Base-by-base conservation (phyloP, 345 rosid genomes). In the Pelargonium nanum region DNA sequence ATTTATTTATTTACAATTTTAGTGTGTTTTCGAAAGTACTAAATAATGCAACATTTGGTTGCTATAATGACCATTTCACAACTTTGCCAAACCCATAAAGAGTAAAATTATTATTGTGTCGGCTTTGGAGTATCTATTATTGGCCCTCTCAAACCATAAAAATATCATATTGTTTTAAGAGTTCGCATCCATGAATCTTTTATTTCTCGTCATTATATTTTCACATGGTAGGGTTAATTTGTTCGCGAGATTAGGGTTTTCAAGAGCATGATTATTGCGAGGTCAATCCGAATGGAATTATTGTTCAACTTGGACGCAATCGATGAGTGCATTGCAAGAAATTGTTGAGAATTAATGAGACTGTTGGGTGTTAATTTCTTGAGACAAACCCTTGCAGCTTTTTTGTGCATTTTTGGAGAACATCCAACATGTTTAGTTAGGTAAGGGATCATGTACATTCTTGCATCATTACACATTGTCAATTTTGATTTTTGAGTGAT, bases 21-120 rank as follows among this genome's bases (percentile, higher is more conserved):
- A 40, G 56, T 26, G 17, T 54, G 44, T 56, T 24, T 62, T 62
- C 66, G 66, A 77, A 74, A 65, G 77, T 82, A 68, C 78, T 77
- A 70, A 77, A 74, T 76, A 56, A 70, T 75, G 75, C 64, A 60
- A 69, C 66, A 55, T 78, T 70, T 62, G 77, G 74, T 56, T 58
- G 78, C 20, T 55, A 72, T 74, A 52, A 69, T 74, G 56, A 63
- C 1, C 6, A 72, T 55, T 52, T 32, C 64, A 61, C 76, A 58
- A 63, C 78, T 73, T 70, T 68, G 61, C 61, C 66, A 50, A 61
- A 67, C 68, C 72, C 60, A 56, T 44, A 7, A 62, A 61, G 72
- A 68, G 67, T 20, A 53, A 60, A 23, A 71, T 5, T 5, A 77
- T 78, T 51, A 81, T 81, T 68, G 30, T 73, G 85, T 74, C 76